Base-by-base conservation (phyloP, 2,329 filamentous ascomycete species). In the Orbilia javanica region DNA sequence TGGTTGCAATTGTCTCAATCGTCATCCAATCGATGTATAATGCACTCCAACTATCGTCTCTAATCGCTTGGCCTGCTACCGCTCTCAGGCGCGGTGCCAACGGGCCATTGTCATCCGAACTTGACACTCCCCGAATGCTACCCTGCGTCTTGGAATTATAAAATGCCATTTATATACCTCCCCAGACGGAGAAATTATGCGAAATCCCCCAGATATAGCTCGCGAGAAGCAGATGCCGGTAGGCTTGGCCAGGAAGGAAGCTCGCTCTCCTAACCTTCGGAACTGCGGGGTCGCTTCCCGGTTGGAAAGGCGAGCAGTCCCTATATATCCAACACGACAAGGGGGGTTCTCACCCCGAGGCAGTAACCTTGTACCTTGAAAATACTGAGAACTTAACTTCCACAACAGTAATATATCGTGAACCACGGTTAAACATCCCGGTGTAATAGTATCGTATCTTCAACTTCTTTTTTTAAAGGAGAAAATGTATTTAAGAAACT, bases 231-330 rank as follows among this genome's bases (percentile, higher is more conserved):
- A 5, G 4, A 5, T 31, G 29, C n/a, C 25, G 27, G 18, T 13
- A 63, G 15, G 13, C 53, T 48, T 8, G 22, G 13, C 7, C 13
- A 42, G 18, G 29, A 64, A 29, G 44, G 18, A 34, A 52, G 50
- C 34, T 46, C 36, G 39, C 50, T 44, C 53, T 52, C 27, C 53
- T 48, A 52, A 48, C 60, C 8, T 10, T 15, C 74, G 74, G 74
- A 78, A 72, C 53, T 67, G 74, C 74, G 74, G 74, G 74, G 74
- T 78, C 74, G 74, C 74, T 78, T 78, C 67, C 74, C 74, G 74
- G 67, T 36, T 67, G 74, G 72, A 62, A 64, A 72, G 52, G 52
- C 22, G 52, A 57, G 62, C 42, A 25, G 4, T 57, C 46, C 66
- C 60, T 71, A 34, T 63, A 27, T 44, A 36, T 42, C 27, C 52